These are phyloP conservation scores for Trichaptum fuscoviolaceum DNA, from an alignment of 768 basidiomycete species.

Conservation along the genomic window DNA sequence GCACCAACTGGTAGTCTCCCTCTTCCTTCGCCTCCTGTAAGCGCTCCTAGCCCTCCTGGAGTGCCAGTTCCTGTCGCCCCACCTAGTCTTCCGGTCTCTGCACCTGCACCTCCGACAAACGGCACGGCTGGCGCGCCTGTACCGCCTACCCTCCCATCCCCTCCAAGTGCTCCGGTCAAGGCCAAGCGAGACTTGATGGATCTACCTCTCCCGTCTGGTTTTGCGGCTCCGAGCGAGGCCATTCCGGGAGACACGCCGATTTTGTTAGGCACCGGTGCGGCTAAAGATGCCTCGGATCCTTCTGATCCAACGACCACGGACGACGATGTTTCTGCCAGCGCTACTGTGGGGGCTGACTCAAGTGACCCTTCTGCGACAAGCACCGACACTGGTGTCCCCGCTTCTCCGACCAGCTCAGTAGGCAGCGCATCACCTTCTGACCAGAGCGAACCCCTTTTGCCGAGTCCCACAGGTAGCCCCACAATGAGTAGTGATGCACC, in stretches of 20 bases:
- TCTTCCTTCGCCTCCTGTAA: background rate
- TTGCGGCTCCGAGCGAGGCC: no score
- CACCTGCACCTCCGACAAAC: constrained; percentile 5
- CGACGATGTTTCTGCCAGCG: background rate
- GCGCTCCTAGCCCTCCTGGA: background rate
- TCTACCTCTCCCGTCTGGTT: no score
- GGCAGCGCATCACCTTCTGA: background rate
- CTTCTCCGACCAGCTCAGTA: background rate
- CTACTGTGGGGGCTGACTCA: background rate
- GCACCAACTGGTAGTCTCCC: background rate
- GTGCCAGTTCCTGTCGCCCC: background rate
- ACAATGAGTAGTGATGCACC: background rate
- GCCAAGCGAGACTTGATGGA: background rate
- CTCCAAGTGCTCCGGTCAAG: constrained; percentile 1
- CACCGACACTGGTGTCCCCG: background rate
- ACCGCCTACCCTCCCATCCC: background rate
- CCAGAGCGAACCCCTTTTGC: background rate
- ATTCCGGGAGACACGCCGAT: background rate
- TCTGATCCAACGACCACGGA: background rate
- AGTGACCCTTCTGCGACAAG: background rate
- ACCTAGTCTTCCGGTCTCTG: background rate
- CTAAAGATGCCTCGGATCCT: background rate
- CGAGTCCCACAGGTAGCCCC: background rate
- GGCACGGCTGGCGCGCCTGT: background rate
- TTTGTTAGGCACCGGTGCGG: background rate